Conservation (phyloP, 2,329 filamentous ascomycete genomes). For the Stemphylium lycopersici region DNA sequence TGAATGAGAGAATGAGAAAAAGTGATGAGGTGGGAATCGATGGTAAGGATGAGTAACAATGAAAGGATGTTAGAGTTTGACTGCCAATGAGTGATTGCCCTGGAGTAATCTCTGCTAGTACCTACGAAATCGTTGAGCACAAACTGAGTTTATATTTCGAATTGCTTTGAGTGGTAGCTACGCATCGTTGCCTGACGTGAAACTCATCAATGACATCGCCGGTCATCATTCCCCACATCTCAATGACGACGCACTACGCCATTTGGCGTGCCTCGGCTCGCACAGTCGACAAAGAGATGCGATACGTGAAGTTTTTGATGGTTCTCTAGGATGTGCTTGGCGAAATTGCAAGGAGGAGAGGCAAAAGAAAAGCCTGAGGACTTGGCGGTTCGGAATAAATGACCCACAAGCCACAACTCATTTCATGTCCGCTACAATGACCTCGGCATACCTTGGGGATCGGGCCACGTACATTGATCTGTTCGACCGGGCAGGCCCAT, state of each 20-base stretch:
- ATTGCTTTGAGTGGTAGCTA: not conserved
- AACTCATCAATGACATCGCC: not conserved
- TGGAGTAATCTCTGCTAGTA: not conserved
- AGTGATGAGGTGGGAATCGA: not conserved
- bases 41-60: not conserved
- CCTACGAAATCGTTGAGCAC: not conserved
- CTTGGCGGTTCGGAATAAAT: not conserved
- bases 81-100: not conserved
- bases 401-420: constrained; percentile 1
- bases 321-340: not conserved
- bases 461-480: not conserved
- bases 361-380: constrained; percentile 3
- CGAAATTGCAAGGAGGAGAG: not conserved
- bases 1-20: not conserved
- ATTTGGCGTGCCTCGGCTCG: not conserved
- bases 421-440: not conserved
- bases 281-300: constrained; percentile 1
- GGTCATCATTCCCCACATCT: not conserved
- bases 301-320: not conserved
- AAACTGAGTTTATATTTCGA: not conserved
- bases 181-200: not conserved
- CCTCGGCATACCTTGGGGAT: not conserved
- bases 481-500: not conserved
- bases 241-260: not conserved
- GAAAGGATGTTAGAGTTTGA: not conserved